Percentiles rank a stretch among this genome's conserved stretches.
phyloP scores from a whole-genome alignment of 23 red algal genomes.

The Agarophyton chilense region DNA sequence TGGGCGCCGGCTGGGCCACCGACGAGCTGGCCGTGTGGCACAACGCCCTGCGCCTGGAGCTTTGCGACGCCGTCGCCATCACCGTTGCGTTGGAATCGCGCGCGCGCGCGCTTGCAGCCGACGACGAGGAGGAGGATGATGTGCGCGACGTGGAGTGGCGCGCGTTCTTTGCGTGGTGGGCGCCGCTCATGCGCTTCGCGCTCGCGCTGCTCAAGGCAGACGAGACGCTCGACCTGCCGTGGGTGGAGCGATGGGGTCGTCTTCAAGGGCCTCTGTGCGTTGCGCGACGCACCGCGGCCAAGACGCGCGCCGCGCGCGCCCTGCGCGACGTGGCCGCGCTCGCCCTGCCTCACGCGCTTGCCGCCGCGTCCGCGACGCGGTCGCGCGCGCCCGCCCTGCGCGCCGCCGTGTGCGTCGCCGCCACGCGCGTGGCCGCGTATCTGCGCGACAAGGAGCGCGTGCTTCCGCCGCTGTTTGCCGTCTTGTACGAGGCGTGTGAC shows the following conservation, averaged over 20 bases:
- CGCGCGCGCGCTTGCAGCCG: too few species aligned
- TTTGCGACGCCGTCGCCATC: slow-evolving; percentile 3
- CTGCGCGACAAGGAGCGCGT: background rate
- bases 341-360: background rate
- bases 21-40: slow-evolving; percentile 34
- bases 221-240: slow-evolving; percentile 45
- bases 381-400: background rate
- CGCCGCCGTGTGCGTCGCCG: background rate
- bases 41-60: slow-evolving; percentile 41
- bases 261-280: slow-evolving; percentile 38
- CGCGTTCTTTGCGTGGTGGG: slow-evolving; percentile 47
- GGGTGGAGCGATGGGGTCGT: slow-evolving; percentile 60
- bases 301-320: slow-evolving; percentile 29
- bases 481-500: background rate
- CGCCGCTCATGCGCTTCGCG: slow-evolving; percentile 43
- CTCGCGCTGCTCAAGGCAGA: slow-evolving; percentile 46
- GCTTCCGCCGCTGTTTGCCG: background rate
- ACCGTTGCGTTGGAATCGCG: background rate
- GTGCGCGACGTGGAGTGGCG: too few species aligned
- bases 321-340: slow-evolving; percentile 49
- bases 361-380: background rate
- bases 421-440: too few species aligned
- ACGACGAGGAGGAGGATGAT: too few species aligned
- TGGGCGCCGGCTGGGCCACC: slow-evolving; percentile 29
- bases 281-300: background rate